Conservation (phyloP, 352 stramenopile genomes). For the Globisporangium spiculum region DNA sequence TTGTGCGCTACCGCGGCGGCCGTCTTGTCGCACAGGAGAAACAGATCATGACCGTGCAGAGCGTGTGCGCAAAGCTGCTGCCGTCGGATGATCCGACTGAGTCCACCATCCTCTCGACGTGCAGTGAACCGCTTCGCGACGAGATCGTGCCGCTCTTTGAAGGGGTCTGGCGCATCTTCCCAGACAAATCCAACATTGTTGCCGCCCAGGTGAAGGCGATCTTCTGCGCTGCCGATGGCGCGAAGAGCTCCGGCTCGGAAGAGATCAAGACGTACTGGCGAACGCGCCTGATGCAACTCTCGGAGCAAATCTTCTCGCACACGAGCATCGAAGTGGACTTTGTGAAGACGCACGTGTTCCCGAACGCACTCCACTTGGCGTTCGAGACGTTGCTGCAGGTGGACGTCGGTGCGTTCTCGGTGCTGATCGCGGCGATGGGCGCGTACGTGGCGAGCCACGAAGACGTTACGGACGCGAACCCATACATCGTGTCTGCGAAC, state of each 20-base stretch:
- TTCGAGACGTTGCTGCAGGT: constrained; percentile 40
- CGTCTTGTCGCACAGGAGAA: constrained; percentile 40
- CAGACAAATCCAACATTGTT: constrained; percentile 32
- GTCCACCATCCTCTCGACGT: constrained; percentile 40
- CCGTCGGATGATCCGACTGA: constrained; percentile 6
- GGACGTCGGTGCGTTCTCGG: constrained; percentile 44
- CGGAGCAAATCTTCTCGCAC: constrained; percentile 50
- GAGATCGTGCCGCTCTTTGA: constrained; percentile 55
- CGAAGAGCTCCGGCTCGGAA: constrained; percentile 4
- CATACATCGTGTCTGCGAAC: constrained; percentile 39
- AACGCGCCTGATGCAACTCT: constrained; percentile 46
- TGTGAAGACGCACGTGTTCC: constrained; percentile 52
- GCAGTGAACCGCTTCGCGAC: constrained; percentile 35
- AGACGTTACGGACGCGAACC: constrained; percentile 42
- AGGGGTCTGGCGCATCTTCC: constrained; percentile 63
- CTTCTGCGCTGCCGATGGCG: constrained; percentile 30
- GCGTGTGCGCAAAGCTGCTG: constrained; percentile 41
- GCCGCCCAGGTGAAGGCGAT: constrained; percentile 40
- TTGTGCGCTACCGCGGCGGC: constrained; percentile 59
- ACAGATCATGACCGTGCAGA: constrained; percentile 38
- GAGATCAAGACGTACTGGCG: constrained; percentile 45
- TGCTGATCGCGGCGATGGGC: constrained; percentile 52
- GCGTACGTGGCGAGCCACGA: constrained; percentile 50
- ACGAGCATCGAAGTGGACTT: constrained; percentile 48
- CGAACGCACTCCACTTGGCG: constrained; percentile 49